phyloP scores from a whole-genome alignment of 176 grass and related monocot genomes.

The Avena eriantha region DNA sequence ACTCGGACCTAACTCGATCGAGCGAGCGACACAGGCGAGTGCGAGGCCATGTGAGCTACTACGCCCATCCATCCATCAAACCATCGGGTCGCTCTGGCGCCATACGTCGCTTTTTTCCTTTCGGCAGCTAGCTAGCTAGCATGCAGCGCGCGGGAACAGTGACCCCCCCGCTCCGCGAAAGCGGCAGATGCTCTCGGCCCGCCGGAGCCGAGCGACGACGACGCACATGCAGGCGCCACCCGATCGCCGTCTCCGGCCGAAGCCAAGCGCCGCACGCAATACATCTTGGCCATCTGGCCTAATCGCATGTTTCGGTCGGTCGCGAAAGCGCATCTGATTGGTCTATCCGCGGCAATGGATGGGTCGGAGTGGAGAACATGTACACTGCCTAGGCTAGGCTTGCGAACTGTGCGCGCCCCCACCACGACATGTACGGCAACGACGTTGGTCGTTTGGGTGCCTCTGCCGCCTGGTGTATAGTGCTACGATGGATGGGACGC shows the following conservation, averaged over 20 bases:
- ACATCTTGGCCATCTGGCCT: neutral
- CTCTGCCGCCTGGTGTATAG: neutral
- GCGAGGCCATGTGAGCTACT: neutral
- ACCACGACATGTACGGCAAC: slow-evolving; percentile 1
- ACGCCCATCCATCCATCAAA: too few species aligned
- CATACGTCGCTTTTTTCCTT: slow-evolving; percentile 13
- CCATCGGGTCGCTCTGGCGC: neutral
- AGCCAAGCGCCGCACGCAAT: slow-evolving; percentile 24
- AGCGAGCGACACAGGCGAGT: neutral
- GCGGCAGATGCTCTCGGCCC: neutral
- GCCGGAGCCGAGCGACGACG: neutral
- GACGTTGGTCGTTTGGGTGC: too few species aligned
- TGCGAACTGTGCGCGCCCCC: neutral
- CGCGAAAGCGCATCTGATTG: neutral
- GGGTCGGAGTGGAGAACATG: neutral
- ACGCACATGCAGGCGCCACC: neutral
- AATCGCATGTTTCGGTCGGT: neutral
- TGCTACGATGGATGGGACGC: neutral
- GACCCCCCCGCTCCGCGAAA: neutral
- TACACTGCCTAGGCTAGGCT: neutral
- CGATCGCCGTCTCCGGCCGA: neutral
- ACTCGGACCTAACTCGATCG: neutral
- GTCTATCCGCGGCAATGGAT: neutral
- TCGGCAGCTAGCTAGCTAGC: neutral
- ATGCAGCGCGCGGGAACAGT: neutral